A percentile compares a stretch with the other conserved stretches of the same genome.
Conservation (phyloP, 148 eudicot species). For the Rhododendron mucronatum region DNA sequence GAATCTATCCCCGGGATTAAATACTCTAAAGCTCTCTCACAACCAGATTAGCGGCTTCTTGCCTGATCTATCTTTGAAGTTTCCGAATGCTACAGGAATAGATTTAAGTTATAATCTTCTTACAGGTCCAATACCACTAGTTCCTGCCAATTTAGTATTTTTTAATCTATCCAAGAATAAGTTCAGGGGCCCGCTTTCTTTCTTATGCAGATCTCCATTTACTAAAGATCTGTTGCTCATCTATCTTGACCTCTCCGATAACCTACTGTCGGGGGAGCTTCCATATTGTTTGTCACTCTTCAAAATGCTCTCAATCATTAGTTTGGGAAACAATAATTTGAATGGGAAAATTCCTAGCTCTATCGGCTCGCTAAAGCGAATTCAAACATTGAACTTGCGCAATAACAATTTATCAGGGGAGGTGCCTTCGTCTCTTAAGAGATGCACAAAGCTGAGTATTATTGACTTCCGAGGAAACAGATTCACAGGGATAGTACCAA, state of each 20-base stretch:
- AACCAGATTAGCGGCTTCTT: slow-evolving; percentile 12
- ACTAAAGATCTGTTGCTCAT: too few species aligned
- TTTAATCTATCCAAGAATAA: slow-evolving; percentile 13
- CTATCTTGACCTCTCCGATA: not conserved
- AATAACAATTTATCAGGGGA: not conserved
- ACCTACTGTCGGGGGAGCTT: slow-evolving; percentile 1
- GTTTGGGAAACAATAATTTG: not conserved
- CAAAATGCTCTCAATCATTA: not conserved
- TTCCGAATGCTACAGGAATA: not conserved
- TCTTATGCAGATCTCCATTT: not conserved
- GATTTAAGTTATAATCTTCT: slow-evolving; percentile 20
- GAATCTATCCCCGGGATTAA: not conserved
- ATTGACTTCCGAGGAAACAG: too few species aligned
- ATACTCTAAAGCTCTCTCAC: too few species aligned
- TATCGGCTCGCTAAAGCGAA: not conserved
- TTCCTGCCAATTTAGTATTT: not conserved
- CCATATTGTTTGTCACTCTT: not conserved
- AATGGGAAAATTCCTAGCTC: not conserved
- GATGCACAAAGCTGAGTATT: too few species aligned
- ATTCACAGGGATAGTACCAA: not conserved
- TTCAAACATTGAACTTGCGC: not conserved
- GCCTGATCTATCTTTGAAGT: not conserved
- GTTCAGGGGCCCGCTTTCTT: not conserved
- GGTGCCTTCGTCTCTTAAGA: not conserved
- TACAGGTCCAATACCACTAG: slow-evolving; percentile 10